Conservation (phyloP, 1,284 basidiomycete species). For the Anthracocystis setariae region DNA sequence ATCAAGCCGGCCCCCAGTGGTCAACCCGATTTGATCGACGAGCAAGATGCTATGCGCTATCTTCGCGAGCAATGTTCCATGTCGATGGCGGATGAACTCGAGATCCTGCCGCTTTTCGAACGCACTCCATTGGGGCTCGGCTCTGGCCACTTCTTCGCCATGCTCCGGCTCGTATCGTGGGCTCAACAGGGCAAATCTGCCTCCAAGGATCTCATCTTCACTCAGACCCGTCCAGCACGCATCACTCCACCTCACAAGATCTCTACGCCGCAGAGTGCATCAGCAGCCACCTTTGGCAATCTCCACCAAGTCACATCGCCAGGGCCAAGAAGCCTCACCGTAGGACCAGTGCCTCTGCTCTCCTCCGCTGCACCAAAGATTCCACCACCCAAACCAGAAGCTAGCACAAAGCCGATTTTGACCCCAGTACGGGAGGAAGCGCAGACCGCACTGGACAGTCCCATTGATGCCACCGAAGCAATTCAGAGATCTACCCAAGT, state of each 20-base stretch:
- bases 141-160: conserved; percentile 64
- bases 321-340: conserved; percentile 29
- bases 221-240: conserved; percentile 56
- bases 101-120: conserved; percentile 66
- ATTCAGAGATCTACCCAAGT: background rate
- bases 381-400: conserved; percentile 37
- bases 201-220: conserved; percentile 57
- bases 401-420: conserved; percentile 40
- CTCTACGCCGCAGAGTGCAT: conserved; percentile 35
- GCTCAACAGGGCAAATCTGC: conserved; percentile 58
- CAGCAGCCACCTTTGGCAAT: conserved; percentile 33
- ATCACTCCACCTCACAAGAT: conserved; percentile 31
- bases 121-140: conserved; percentile 60
- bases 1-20: conserved; percentile 61
- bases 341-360: conserved; percentile 22
- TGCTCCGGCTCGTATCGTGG: conserved; percentile 65
- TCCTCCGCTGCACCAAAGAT: conserved; percentile 12
- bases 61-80: conserved; percentile 61
- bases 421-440: conserved; percentile 47
- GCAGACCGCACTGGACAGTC: conserved; percentile 2
- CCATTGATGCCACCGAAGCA: conserved; percentile 7
- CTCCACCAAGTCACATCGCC: conserved; percentile 35
- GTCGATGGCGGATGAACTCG: conserved; percentile 61
- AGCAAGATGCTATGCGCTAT: conserved; percentile 63
- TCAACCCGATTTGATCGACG: conserved; percentile 60